Evolutionary conservation across 768 basidiomycete species (phyloP), one percentile per base, ranked within the genome.

Genomic region (Macrocybe gigantea): DNA sequence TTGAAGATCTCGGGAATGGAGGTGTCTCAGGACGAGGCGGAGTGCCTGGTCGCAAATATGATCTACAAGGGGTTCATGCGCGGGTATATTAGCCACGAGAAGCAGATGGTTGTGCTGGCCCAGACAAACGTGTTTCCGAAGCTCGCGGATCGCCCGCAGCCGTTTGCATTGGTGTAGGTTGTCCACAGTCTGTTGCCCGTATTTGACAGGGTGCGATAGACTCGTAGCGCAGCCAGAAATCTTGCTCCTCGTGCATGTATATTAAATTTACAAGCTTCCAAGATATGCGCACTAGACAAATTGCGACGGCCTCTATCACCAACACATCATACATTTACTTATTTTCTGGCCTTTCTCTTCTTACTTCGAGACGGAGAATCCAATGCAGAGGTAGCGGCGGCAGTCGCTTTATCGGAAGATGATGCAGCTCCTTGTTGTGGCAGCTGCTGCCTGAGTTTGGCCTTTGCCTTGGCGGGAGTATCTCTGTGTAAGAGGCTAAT

Each of bases 61-160:
- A 88, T 98, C 38, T 93, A 86, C 70, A 90, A 85, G 68, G 89
- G 88, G 13, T 90, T 84, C 63, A 85, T 98, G 67, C 79, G 88
- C 44, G 96, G 96, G 7, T 99, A 98, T 65, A 93, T 99, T 57
- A 93, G 92, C 43, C 96, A 99, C 59, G 90, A 89, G 60, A 89
- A 88, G 65, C 88, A 90, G 69, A 91, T 87, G 80, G 91, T 97
- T 5, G 96, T 99, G 5, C 64, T 97, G 39, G 83, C 90, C 1
- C 78, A 79, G 53, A 75, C 72, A 15, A 88, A 85, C 58, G 79
- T 92, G 6, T 97, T 96, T 61, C 92, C 93, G 3, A 74, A 75
- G 51, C 64, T 90, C 11, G 78, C 73, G 29, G 86, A 88, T 51
- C 69, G 83, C 33, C 73, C 72, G 33, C 64, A 74, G 5, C 83